Evolutionary conservation across 2,329 filamentous ascomycete species (phyloP), one percentile per base, ranked within the genome.

Genomic region (Rugonectria rugulosa): DNA sequence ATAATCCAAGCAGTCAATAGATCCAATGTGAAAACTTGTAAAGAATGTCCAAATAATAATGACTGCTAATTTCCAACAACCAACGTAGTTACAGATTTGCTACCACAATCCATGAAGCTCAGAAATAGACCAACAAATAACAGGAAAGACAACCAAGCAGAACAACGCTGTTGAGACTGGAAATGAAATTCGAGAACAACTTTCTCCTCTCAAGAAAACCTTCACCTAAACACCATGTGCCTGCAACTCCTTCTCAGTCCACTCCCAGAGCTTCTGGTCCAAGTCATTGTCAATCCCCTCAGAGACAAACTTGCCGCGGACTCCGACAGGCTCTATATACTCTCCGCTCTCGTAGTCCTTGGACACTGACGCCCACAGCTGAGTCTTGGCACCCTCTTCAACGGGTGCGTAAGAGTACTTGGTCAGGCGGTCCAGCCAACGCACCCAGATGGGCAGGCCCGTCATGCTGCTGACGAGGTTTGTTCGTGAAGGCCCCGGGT

Each of bases 381-480:
- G 38, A 15, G 10, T 42, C 38, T 42, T 42, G 14, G 7, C 21
- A 23, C 38, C 38, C 38, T 42, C 11, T 11, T 42, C 21, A 14
- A 27, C 38, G 27, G 38, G 20, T 20, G 38, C n/a, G 4, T 26
- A 42, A 9, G 15, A 10, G 21, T 27, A 42, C 17, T 24, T 42
- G 15, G 38, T 26, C 14, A 42, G 6, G 21, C 38, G 38, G 20
- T 42, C 38, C 23, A 42, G 20, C 12, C 21, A 27, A 15, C 38
- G 38, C 15, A 27, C 10, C 38, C 38, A 42, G 12, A 42, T 9
- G 21, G 38, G 23, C 7, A 42, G n/a, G 6, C 38, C 38, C 24
- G 38, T 24, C 43, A 46, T 46, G 27, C 27, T 46, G 10, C 31
- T 34, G 21, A 24, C 31, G 19, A 36, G 12, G 43, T 32, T 46